These are phyloP conservation scores for Verticillium isaacii DNA, from an alignment of 2,329 filamentous ascomycete genomes.

Conservation along the genomic window DNA sequence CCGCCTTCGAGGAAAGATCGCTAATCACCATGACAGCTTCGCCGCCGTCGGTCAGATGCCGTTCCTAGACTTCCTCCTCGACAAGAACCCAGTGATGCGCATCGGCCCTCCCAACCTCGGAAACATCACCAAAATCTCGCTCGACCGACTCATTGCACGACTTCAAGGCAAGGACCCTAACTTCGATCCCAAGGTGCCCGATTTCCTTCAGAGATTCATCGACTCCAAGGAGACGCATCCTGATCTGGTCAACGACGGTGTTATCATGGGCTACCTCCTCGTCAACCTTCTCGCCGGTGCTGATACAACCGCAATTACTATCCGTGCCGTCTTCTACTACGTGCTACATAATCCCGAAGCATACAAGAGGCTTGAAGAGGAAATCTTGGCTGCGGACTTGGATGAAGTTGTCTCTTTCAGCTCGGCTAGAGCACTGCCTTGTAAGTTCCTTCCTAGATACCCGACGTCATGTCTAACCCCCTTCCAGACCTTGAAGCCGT, in stretches of 20 bases:
- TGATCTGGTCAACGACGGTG: slow-evolving; percentile 26
- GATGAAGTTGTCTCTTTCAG: slow-evolving; percentile 16
- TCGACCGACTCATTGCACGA: slow-evolving; percentile 3
- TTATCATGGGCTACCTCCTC: slow-evolving; percentile 26
- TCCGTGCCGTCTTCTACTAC: slow-evolving; percentile 31
- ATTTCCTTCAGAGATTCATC: slow-evolving; percentile 29
- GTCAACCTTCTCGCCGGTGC: slow-evolving; percentile 28
- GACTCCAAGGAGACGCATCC: slow-evolving; percentile 26
- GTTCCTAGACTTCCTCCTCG: slow-evolving; percentile 19
- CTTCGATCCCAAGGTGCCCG: slow-evolving; percentile 5
- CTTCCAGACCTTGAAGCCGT: slow-evolving; percentile 27
- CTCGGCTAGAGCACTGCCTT: background rate
- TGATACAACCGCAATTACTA: slow-evolving; percentile 28
- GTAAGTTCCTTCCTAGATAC: background rate
- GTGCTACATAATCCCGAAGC: slow-evolving; percentile 25
- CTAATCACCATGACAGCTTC: slow-evolving; percentile 17
- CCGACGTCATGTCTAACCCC: background rate
- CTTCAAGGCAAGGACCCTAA: slow-evolving; percentile 1
- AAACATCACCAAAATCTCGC: slow-evolving; percentile 7
- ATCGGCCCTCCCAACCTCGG: slow-evolving; percentile 16
- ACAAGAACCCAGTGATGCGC: slow-evolving; percentile 21
- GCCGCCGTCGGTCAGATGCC: slow-evolving; percentile 20
- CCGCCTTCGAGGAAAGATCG: no score
- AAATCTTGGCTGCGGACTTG: slow-evolving; percentile 21
- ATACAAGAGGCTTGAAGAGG: slow-evolving; percentile 20